Evolutionary conservation across 148 eudicot species (phyloP), one percentile per base, ranked within the genome.

Genomic region (Diospyros lotus): DNA sequence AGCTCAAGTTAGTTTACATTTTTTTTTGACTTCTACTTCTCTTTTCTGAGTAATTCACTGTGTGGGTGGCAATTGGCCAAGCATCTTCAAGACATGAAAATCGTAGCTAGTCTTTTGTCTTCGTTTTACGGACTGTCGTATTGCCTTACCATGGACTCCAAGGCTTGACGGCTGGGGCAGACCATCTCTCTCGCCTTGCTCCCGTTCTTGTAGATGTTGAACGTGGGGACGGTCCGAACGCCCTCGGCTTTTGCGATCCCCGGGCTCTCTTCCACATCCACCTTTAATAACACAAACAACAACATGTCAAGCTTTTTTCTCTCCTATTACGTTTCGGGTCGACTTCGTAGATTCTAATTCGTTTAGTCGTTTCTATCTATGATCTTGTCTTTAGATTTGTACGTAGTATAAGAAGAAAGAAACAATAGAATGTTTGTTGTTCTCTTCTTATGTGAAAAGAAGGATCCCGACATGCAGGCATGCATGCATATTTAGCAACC

Each of bases 111-210:
- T 14, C 11, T 9, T 3, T 38, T 45, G 45, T 39, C 48, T 39
- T 51, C 40, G 48, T 64, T 51, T 43, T 53, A 66, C 28, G 55
- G n/a, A 43, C 28, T 28, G 28, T 39, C 65, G 28, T 55, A 46
- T 6, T 55, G 62, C 61, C 69, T 53, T 44, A 73, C 11, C 42
- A 50, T 46, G 59, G 68, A 50, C 59, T 73, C 60, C 58, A 73
- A 63, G 9, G 12, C 48, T 60, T 43, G 80, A 44, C 64, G 70
- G 75, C 75, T 14, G n/a, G 71, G 52, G 76, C 44, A 45, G 51
- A 65, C 50, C 59, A 78, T 48, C 60, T 78, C 70, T 61, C 74
- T 71, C 70, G 72, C n/a, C 66, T 70, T 66, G 76, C 42, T 6
- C n/a, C 72, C 80, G 28, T 46, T 66, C 53, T 44, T 75, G 77